phyloP scores from a whole-genome alignment of 1,284 basidiomycete species.

The Rhodotorula sp. region DNA sequence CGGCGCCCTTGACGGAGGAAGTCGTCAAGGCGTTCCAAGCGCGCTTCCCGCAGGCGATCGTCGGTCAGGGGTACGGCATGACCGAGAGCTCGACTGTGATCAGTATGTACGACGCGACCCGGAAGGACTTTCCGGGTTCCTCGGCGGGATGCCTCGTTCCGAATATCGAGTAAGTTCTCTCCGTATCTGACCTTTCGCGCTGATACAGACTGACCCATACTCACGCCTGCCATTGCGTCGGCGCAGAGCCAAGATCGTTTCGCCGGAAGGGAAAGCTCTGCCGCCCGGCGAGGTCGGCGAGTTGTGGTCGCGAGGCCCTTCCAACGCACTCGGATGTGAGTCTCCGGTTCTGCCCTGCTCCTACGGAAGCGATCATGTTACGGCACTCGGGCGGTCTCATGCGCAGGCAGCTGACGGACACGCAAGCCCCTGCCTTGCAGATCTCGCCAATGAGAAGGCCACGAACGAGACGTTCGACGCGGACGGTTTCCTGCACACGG shows the following conservation, averaged over 20 bases:
- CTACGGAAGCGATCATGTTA: too few relatives aligned
- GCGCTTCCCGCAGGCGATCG: slow-evolving; percentile 19
- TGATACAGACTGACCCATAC: too few relatives aligned
- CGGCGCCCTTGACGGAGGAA: slow-evolving; percentile 67
- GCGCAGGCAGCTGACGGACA: background rate
- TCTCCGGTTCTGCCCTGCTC: background rate
- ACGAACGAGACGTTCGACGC: slow-evolving; percentile 43
- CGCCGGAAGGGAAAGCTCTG: slow-evolving; percentile 42
- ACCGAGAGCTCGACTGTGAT: slow-evolving; percentile 42
- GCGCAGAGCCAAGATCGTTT: slow-evolving; percentile 44
- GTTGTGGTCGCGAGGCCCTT: slow-evolving; percentile 31
- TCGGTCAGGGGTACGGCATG: slow-evolving; percentile 33
- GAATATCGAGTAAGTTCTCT: slow-evolving; percentile 19
- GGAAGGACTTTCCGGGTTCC: slow-evolving; percentile 10
- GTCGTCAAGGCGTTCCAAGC: slow-evolving; percentile 13
- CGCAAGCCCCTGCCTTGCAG: slow-evolving; percentile 4
- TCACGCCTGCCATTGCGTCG: too few relatives aligned
- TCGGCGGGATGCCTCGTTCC: slow-evolving; percentile 27
- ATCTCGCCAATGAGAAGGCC: slow-evolving; percentile 46
- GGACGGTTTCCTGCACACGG: slow-evolving; percentile 45
- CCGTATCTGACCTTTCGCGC: background rate
- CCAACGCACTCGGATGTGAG: slow-evolving; percentile 38
- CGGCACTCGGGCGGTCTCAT: background rate
- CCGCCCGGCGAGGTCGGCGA: slow-evolving; percentile 35
- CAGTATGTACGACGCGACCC: slow-evolving; percentile 13